A percentile compares a stretch with the other conserved stretches of the same genome.
Conservation (phyloP, 441 rosid genomes). For the Gossypium schwendimanii region DNA sequence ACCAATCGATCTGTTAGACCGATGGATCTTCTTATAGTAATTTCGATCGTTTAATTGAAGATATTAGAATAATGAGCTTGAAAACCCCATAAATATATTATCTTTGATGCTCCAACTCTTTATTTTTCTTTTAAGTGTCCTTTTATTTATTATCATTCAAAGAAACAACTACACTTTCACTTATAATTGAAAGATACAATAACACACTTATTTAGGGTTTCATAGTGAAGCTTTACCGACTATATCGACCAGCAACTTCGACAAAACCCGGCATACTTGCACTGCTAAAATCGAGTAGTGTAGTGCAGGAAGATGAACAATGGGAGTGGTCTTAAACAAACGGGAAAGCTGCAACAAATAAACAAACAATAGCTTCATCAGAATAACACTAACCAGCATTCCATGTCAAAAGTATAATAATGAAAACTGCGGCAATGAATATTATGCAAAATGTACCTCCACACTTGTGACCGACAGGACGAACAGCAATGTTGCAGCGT, state of each 20-base stretch:
- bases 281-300: not conserved
- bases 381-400: not conserved
- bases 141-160: not conserved
- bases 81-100: too few relatives aligned
- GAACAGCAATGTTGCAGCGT: conserved; percentile 65
- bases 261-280: not conserved
- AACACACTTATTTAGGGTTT: not conserved
- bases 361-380: not conserved
- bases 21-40: too few relatives aligned
- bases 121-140: too few relatives aligned
- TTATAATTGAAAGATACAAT: not conserved
- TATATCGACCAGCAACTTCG: too few relatives aligned
- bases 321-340: conserved; percentile 37
- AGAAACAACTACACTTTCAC: not conserved
- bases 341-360: conserved; percentile 49
- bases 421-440: not conserved
- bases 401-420: not conserved
- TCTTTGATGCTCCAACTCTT: too few relatives aligned
- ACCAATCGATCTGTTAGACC: not conserved
- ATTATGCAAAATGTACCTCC: conserved; percentile 42
- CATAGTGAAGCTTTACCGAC: not conserved
- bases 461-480: conserved; percentile 79
- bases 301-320: too few relatives aligned
- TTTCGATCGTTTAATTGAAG: too few relatives aligned
- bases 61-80: too few relatives aligned